Conservation (phyloP, 495 filamentous ascomycete genomes). For the Aspergillus nanangensis region DNA sequence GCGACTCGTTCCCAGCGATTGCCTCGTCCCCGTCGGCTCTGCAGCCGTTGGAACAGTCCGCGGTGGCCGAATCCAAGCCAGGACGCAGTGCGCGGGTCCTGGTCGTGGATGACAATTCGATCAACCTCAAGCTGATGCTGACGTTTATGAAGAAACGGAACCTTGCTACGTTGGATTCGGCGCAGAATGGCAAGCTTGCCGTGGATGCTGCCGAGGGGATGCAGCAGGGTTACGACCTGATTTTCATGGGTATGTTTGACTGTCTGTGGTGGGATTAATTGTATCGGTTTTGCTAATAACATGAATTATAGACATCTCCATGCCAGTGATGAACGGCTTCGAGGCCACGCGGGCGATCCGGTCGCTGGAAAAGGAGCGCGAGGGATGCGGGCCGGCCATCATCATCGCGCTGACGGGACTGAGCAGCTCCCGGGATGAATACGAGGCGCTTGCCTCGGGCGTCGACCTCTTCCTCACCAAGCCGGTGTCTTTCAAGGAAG, state of each 20-base stretch:
- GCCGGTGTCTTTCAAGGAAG: conserved; percentile 54
- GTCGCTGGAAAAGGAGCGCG: conserved; percentile 49
- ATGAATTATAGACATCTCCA: conserved; percentile 54
- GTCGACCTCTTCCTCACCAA: conserved; percentile 73
- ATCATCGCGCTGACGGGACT: conserved; percentile 72
- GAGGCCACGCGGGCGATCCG: conserved; percentile 66
- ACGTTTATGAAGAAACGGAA: conserved; percentile 54
- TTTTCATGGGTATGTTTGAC: conserved; percentile 48
- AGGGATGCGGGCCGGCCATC: conserved; percentile 35
- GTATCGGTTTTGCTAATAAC: neutral
- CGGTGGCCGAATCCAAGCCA: neutral
- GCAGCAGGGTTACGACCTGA: conserved; percentile 45
- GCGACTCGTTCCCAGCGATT: conserved; percentile 3
- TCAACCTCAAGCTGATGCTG: conserved; percentile 67
- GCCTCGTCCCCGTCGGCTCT: conserved; percentile 1
- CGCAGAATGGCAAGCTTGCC: conserved; percentile 50
- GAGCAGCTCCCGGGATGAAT: conserved; percentile 56
- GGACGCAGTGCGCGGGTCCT: conserved; percentile 37
- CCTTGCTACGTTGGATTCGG: conserved; percentile 34
- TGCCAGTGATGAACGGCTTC: conserved; percentile 77
- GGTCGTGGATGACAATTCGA: conserved; percentile 71
- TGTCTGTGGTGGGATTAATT: neutral
- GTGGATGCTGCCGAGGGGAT: conserved; percentile 44
- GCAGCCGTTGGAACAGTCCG: conserved; percentile 7
- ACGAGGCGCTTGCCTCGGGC: conserved; percentile 62